Evolutionary conservation across 75 land plant species (phyloP), one percentile per base, ranked within the genome.

Genomic region (Ceratopteris richardii): DNA sequence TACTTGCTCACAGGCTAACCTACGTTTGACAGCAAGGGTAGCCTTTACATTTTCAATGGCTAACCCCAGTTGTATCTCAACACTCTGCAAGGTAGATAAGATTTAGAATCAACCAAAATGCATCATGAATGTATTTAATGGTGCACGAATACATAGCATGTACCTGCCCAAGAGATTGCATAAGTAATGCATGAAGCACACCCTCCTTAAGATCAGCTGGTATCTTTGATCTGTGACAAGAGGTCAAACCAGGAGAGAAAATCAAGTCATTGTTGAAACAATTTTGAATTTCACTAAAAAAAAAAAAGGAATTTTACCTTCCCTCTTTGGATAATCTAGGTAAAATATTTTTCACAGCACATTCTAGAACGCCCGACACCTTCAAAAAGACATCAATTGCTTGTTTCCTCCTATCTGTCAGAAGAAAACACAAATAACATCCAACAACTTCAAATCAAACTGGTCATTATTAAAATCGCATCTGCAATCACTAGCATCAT

Each of bases 91-190:
- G 9, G n/a, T n/a, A n/a, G n/a, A n/a, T n/a, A n/a, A n/a, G n/a
- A n/a, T n/a, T n/a, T n/a, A n/a, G n/a, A n/a, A n/a, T n/a, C n/a
- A n/a, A n/a, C n/a, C n/a, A n/a, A n/a, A n/a, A 65, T 22, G 28
- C 28, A 16, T 51, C 17, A 11, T 9, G 18, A 17, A n/a, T n/a
- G n/a, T 39, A 0, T 19, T 20, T 41, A 21, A 20, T 60, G 62
- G 10, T 37, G 22, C 47, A 43, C 12, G 0, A 18, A 16, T 36
- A 9, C 13, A 44, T 19, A 42, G 22, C 18, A 42, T 11, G 24
- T 71, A 82, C 90, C 74, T 83, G 87, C 19, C 82, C 94, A 36
- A 88, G 50, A 20, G 79, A 78, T 73, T 88, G 94, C 60, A 69
- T 30, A 25, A 81, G 75, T 58, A 84, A 58, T 2, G 94, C 78